Evolutionary conservation across 371 early-diverging fungal genomes (phyloP).

Genomic region (Rhizomucor miehei): DNA sequence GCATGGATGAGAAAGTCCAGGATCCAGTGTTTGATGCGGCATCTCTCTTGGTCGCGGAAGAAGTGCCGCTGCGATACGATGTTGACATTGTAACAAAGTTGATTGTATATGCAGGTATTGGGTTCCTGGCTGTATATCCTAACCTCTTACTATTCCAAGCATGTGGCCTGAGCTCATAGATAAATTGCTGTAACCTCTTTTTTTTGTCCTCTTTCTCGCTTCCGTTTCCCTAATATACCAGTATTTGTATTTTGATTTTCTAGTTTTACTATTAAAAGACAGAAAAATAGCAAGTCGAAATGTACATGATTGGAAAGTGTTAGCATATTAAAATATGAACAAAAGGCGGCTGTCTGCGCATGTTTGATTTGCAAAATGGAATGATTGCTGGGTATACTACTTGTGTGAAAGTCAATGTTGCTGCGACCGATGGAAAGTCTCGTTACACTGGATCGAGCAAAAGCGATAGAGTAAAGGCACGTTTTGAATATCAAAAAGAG

Average conservation of each 20-base stretch:
- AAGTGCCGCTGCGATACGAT: conserved; percentile 61
- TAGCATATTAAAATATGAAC: no score
- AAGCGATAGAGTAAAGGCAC: conserved; percentile 33
- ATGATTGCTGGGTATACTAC: no score
- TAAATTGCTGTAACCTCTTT: background rate
- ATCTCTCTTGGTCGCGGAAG: conserved; percentile 40
- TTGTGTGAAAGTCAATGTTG: background rate
- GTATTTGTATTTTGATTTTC: no score
- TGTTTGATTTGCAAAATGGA: no score
- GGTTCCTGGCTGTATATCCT: conserved; percentile 52
- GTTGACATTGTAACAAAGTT: conserved; percentile 68
- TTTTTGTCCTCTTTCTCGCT: no score
- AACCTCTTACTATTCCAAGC: conserved; percentile 49
- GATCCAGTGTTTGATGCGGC: conserved; percentile 26
- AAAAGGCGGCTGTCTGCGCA: no score
- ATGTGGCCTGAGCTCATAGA: conserved; percentile 11
- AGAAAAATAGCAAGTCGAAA: no score
- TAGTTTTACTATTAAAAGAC: no score
- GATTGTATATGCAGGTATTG: conserved; percentile 70
- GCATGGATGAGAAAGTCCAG: conserved; percentile 15
- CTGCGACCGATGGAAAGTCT: background rate
- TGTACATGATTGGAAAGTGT: no score
- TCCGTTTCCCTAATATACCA: no score
- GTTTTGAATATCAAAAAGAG: conserved; percentile 14
- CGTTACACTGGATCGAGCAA: conserved; percentile 29